These are phyloP conservation scores for Fraxinus pennsylvanica DNA, from an alignment of 257 asterid species.

Conservation along the genomic window DNA sequence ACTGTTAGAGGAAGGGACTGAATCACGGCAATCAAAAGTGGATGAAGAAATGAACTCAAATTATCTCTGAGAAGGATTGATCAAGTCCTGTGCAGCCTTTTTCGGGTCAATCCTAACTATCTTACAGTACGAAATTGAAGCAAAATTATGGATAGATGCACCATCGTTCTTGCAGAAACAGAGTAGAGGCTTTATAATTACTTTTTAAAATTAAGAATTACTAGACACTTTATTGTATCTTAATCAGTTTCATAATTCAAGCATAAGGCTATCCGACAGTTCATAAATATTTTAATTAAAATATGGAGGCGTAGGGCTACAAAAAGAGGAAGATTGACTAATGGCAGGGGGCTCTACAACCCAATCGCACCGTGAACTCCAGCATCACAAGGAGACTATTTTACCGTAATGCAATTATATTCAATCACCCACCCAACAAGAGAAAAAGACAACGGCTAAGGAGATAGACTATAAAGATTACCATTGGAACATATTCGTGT, in stretches of 20 bases:
- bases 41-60: neutral
- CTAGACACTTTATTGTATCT: neutral
- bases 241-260: neutral
- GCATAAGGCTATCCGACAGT: neutral
- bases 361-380: neutral
- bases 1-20: neutral
- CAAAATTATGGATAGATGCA: neutral
- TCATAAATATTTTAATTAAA: no score
- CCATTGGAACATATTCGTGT: conserved; percentile 80
- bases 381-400: neutral
- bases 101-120: neutral
- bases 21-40: neutral
- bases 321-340: neutral
- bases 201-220: no score
- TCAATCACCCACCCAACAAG: neutral
- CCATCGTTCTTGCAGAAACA: neutral
- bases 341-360: neutral
- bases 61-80: neutral
- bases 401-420: neutral
- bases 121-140: neutral
- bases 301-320: no score
- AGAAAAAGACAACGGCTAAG: neutral
- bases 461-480: conserved; percentile 21
- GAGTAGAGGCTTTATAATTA: no score
- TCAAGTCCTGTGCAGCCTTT: neutral